phyloP scores from a whole-genome alignment of 176 grass and related monocot genomes.

The Oryza glumipatula region DNA sequence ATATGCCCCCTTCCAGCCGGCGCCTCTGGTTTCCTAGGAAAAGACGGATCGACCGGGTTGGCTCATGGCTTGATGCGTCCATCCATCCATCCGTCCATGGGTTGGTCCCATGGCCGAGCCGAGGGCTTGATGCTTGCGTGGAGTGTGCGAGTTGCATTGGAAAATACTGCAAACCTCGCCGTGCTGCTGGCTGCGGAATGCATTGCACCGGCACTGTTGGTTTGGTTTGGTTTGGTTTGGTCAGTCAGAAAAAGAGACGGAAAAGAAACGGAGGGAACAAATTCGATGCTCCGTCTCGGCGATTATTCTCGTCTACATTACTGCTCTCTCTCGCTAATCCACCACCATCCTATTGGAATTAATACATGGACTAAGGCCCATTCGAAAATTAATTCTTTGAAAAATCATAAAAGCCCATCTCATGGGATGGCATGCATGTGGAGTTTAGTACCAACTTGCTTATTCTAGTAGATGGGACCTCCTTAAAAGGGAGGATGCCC shows the following conservation, averaged over 20 bases:
- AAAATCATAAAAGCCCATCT: too few relatives aligned
- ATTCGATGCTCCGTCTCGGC: conserved; percentile 9
- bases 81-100: not conserved
- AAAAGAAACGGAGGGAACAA: not conserved
- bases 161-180: not conserved
- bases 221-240: not conserved
- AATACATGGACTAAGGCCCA: too few relatives aligned
- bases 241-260: not conserved
- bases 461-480: too few relatives aligned
- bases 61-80: not conserved
- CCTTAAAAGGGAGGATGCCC: too few relatives aligned
- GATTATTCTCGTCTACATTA: not conserved
- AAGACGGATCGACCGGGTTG: not conserved
- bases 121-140: conserved; percentile 3
- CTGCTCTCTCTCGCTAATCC: not conserved
- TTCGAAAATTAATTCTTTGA: too few relatives aligned
- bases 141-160: conserved; percentile 22
- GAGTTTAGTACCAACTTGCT: too few relatives aligned
- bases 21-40: not conserved
- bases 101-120: not conserved
- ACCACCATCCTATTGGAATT: not conserved
- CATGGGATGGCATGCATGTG: too few relatives aligned
- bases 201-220: not conserved
- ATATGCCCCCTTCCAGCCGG: not conserved
- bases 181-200: not conserved